Evolutionary conservation across 345 rosid genomes (phyloP), one percentile per base, ranked within the genome.

Genomic region (Citrus australasica): DNA sequence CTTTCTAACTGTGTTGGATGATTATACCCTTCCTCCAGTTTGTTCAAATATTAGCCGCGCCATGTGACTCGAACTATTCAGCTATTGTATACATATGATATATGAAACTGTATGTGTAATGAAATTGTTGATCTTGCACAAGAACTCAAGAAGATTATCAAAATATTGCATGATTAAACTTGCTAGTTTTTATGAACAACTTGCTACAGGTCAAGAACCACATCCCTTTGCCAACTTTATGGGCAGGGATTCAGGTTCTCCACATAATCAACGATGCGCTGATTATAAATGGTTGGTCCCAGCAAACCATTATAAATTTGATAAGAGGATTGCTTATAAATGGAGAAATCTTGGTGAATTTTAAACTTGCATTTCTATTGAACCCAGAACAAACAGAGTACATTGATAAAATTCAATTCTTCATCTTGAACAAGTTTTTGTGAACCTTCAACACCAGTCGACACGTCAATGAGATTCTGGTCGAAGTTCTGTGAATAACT

Each of bases 361-460:
- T 19, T 63, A 14, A 28, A 28, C 7, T 61, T 6, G 37, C 14
- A 28, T 3, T 61, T 61, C 33, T 14, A 63, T 63, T 63, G 67
- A 63, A 66, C 48, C 21, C 17, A 0, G 28, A 9, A 21, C 7
- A 9, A 40, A 38, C 32, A 10, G 9, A 3, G 28, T 10, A 27
- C 30, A 53, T 60, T 24, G 65, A 60, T n/a, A 25, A n/a, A 60
- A n/a, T 25, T 71, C 83, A 60, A n/a, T 25, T 75, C 83, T 83
- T 92, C 79, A 92, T 82, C 88, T 80, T 91, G 87, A 91, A 92
- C 48, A 91, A 82, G 48, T 87, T 89, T 75, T 90, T 89, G 72
- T 82, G 96, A 87, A 94, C 98, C 89, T 91, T 92, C 79, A 85
- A 79, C 0, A 91, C 98, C 48, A 84, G 71, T 77, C 97, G 88